Base-by-base conservation (phyloP, 345 rosid genomes). In the Aegle marmelos region DNA sequence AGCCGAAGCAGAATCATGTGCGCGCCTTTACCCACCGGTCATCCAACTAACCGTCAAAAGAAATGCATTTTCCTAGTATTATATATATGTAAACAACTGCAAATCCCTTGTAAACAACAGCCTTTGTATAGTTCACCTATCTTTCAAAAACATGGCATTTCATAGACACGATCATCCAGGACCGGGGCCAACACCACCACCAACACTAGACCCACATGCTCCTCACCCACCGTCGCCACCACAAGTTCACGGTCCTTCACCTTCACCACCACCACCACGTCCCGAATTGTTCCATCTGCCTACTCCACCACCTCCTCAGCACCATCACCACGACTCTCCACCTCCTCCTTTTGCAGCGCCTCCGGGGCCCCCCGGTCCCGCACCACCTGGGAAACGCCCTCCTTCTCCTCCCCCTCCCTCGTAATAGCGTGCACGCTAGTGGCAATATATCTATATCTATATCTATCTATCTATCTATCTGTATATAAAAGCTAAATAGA, bases 391-490 rank as follows among this genome's bases (percentile, higher is more conserved):
- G 75, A 67, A 58, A 21, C 85, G 59, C 30, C 83, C 68, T 68
- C 83, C 84, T 41, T 16, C 10, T 41, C 48, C 48, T 41, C 48
- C 48, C 48, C 84, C 84, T 21, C 81, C 81, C 19, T 65, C 54
- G 4, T 68, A 58, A 34, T 76, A 68, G 73, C 27, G 8, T 73
- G 31, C 58, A 48, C 2, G 39, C 58, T 41, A 14, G 16, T 21
- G 57, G 39, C 22, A 41, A 39, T 9, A 39, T 2, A 10, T n/a
- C n/a, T n/a, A n/a, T n/a, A n/a, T n/a, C n/a, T n/a, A n/a, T n/a
- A n/a, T n/a, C n/a, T n/a, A n/a, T n/a, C n/a, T n/a, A n/a, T n/a
- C n/a, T n/a, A n/a, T n/a, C n/a, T n/a, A n/a, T n/a, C n/a, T n/a
- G n/a, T 9, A 41, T 41, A 9, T 11, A 45, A 21, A 16, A 41